A percentile compares a stretch with the other conserved stretches of the same genome.
phyloP scores from a whole-genome alignment of 352 stramenopile species.

The Globisporangium abappressorium region DNA sequence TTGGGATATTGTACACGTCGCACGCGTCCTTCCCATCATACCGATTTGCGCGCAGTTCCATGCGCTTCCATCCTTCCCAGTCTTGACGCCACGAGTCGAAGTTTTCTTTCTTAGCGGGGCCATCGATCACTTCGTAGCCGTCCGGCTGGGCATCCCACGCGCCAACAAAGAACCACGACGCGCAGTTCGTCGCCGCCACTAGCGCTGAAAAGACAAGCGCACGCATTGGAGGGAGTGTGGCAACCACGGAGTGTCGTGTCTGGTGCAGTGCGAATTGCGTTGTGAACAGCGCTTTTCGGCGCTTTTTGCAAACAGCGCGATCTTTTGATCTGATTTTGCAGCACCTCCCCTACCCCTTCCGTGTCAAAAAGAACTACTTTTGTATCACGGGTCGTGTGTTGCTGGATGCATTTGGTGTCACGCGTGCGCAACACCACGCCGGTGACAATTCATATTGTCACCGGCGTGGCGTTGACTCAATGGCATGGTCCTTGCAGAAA shows the following conservation, averaged over 20 bases:
- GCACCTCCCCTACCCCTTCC: constrained; percentile 9
- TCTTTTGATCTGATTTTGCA: not conserved
- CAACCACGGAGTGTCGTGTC: not conserved
- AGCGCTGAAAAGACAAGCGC: constrained; percentile 18
- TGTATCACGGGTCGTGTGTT: not conserved
- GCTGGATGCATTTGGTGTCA: not conserved
- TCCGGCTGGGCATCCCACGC: constrained; percentile 76
- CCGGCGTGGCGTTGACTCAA: too few species aligned
- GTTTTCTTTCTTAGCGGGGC: constrained; percentile 27
- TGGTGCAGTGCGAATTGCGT: not conserved
- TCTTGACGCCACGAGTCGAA: constrained; percentile 50
- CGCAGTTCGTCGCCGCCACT: constrained; percentile 5
- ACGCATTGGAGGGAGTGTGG: constrained; percentile 1
- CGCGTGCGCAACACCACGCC: too few species aligned
- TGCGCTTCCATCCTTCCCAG: constrained; percentile 65
- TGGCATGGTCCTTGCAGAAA: too few species aligned
- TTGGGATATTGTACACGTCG: constrained; percentile 68
- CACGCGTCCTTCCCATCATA: constrained; percentile 57
- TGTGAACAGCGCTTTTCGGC: not conserved
- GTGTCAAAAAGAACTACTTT: constrained; percentile 3
- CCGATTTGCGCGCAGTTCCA: constrained; percentile 64
- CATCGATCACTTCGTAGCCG: constrained; percentile 81
- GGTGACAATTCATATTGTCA: too few species aligned
- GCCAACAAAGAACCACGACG: not conserved
- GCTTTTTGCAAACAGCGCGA: not conserved